A percentile compares a stretch with the other conserved stretches of the same genome.
Evolutionary conservation across 345 rosid genomes (phyloP).

Genomic region (Garcia nutans): DNA sequence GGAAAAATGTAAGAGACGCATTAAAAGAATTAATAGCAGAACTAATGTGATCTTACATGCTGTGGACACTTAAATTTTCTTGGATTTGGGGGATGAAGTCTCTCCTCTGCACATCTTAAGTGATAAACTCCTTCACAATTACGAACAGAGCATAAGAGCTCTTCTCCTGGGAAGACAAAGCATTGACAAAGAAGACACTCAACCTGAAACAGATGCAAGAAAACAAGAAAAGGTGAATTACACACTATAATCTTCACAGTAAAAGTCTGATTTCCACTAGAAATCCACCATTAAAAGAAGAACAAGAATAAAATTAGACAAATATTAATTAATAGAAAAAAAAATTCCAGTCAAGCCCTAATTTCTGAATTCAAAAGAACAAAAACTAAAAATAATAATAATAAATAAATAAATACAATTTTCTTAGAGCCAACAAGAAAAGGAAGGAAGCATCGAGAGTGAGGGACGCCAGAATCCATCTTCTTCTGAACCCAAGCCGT

Average conservation of each 20-base stretch:
- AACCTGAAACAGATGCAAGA: constrained; percentile 41
- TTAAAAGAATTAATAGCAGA: constrained; percentile 14
- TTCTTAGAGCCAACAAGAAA: constrained; percentile 74
- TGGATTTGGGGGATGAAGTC: constrained; percentile 34
- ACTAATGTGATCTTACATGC: constrained; percentile 54
- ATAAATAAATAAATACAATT: constrained; percentile 35
- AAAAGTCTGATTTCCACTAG: neutral
- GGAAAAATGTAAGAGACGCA: no score
- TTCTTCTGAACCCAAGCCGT: constrained; percentile 49
- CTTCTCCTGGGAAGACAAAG: constrained; percentile 59
- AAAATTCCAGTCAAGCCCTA: neutral
- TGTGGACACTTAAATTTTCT: constrained; percentile 82
- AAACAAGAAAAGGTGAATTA: neutral
- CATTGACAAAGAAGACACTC: constrained; percentile 63
- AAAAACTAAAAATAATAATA: neutral
- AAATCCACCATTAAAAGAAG: neutral
- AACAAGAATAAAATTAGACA: neutral
- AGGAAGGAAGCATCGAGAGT: constrained; percentile 56
- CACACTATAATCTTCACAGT: neutral
- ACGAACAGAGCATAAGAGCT: constrained; percentile 57
- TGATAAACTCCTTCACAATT: constrained; percentile 71
- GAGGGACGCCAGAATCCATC: constrained; percentile 45
- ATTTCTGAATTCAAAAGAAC: neutral
- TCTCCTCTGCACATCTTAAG: constrained; percentile 47
- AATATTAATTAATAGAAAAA: no score